Evolutionary conservation across 2,329 filamentous ascomycete genomes (phyloP).

Genomic region (Colletotrichum eleusines): DNA sequence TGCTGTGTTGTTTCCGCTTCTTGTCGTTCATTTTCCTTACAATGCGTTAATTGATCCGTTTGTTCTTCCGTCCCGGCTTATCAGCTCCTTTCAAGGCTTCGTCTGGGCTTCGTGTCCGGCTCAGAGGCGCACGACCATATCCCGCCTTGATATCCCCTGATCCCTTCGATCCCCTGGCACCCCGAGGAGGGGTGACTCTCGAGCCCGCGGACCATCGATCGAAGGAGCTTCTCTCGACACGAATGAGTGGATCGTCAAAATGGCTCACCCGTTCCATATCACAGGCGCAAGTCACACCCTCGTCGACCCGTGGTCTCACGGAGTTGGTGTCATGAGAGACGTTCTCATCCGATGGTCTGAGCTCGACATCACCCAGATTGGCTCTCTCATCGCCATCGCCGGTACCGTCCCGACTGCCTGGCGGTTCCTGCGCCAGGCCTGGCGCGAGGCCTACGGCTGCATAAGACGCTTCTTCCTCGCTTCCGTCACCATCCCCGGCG

Average conservation of each 20-base stretch:
- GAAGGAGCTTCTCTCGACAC: not conserved
- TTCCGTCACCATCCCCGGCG: constrained; percentile 57
- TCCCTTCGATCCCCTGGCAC: constrained; percentile 13
- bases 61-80: not conserved
- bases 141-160: not conserved
- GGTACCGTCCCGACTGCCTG: constrained; percentile 56
- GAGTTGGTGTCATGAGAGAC: constrained; percentile 52
- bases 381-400: constrained; percentile 59
- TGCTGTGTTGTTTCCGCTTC: constrained; percentile 7
- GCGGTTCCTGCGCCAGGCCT: constrained; percentile 52
- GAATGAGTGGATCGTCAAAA: not conserved
- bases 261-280: constrained; percentile 41
- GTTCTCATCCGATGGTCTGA: constrained; percentile 57
- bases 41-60: constrained; percentile 23
- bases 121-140: not conserved
- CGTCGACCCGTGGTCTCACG: constrained; percentile 49
- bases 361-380: constrained; percentile 59
- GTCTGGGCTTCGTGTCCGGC: not conserved
- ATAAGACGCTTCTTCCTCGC: constrained; percentile 58
- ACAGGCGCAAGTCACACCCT: constrained; percentile 40
- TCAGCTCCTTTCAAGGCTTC: not conserved
- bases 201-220: not conserved
- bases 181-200: constrained; percentile 13
- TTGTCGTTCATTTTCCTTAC: constrained; percentile 30
- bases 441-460: constrained; percentile 55